Evolutionary conservation across 2,329 filamentous ascomycete species (phyloP).

Genomic region (Neopestalotiopsis rosae): DNA sequence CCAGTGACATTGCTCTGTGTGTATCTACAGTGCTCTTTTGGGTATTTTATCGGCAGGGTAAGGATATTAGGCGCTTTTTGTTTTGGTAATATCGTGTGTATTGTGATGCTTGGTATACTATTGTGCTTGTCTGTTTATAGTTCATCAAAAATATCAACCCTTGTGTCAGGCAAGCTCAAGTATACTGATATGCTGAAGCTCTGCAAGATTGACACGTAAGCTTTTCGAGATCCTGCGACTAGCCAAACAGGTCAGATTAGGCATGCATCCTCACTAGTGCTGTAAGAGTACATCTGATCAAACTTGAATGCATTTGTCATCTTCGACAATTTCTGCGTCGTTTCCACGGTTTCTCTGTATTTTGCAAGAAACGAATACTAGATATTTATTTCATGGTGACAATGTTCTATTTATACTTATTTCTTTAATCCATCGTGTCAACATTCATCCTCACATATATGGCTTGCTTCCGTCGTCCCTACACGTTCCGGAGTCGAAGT

Average conservation of each 20-base stretch:
- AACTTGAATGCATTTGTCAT: not conserved
- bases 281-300: not conserved
- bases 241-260: not conserved
- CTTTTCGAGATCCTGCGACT: not conserved
- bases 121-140: no score
- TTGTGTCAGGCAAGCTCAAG: not conserved
- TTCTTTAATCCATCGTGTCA: not conserved
- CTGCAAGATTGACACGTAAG: not conserved
- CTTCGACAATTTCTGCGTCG: not conserved
- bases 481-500: not conserved
- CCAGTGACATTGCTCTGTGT: not conserved
- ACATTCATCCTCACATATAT: no score
- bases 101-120: not conserved
- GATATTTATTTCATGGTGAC: not conserved
- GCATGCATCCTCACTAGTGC: not conserved
- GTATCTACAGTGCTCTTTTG: not conserved
- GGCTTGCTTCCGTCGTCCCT: not conserved
- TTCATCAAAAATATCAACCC: no score
- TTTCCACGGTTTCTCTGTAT: not conserved
- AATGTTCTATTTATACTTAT: conserved; percentile 6
- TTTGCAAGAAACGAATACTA: not conserved
- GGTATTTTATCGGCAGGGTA: not conserved
- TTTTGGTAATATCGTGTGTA: not conserved
- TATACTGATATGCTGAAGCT: not conserved
- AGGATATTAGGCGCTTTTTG: not conserved